These are phyloP conservation scores for Ophiostoma montium DNA, from an alignment of 2,329 filamentous ascomycete species.

Conservation along the genomic window DNA sequence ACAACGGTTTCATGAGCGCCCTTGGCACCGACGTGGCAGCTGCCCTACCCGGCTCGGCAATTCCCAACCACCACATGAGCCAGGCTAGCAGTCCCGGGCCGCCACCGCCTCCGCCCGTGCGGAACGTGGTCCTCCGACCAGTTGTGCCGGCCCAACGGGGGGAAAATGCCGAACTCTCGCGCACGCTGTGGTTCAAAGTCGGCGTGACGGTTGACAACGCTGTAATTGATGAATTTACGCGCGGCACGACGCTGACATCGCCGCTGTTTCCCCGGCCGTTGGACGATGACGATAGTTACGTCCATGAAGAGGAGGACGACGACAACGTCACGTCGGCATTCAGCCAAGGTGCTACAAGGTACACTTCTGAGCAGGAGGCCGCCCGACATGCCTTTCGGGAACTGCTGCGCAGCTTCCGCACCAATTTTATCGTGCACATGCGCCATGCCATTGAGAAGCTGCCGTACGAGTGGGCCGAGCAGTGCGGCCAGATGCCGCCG, in stretches of 20 bases:
- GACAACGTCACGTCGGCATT: too few relatives aligned
- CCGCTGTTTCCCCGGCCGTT: background rate
- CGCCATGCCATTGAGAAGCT: background rate
- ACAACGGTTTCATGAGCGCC: background rate
- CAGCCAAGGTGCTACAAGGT: too few relatives aligned
- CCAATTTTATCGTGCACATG: slow-evolving; percentile 9
- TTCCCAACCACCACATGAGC: background rate
- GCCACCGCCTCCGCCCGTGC: background rate
- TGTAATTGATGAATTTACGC: background rate
- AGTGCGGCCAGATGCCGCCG: background rate
- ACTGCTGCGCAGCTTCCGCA: slow-evolving; percentile 3
- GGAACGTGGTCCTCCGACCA: slow-evolving; percentile 1
- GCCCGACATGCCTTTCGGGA: background rate
- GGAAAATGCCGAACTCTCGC: background rate
- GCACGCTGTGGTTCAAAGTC: slow-evolving; percentile 6
- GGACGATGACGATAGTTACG: background rate
- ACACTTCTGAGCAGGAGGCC: background rate
- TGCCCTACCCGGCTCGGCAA: background rate
- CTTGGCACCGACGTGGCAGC: background rate
- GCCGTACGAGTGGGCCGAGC: background rate
- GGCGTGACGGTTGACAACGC: slow-evolving; percentile 2
- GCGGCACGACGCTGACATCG: background rate
- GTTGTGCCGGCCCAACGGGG: background rate
- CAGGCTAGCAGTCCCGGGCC: background rate
- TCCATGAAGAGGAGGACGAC: background rate